A percentile compares a stretch with the other conserved stretches of the same genome.
Conservation (phyloP, 208 protist genomes). For the Acanthamoeba rhysodes region DNA sequence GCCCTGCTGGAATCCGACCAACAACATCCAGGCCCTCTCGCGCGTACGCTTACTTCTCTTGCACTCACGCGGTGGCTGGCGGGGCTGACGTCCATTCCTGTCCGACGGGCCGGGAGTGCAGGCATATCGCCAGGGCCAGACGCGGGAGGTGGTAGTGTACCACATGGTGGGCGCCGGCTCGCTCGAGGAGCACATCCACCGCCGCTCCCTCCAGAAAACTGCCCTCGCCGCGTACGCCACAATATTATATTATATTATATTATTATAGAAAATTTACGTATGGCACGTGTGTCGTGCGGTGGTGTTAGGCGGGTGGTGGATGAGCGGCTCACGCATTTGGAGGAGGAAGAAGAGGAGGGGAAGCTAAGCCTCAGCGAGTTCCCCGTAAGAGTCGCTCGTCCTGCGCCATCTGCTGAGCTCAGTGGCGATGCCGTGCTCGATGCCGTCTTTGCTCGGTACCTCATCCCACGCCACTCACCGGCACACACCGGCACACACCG, state of each 20-base stretch:
- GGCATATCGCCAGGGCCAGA: constrained; percentile 39
- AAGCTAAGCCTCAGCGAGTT: neutral
- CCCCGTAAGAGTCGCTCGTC: neutral
- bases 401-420: neutral
- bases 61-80: no score
- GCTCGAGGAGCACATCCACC: neutral
- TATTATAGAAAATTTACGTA: no score
- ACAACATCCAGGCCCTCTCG: constrained; percentile 52
- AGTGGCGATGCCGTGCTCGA: neutral
- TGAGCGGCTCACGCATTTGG: neutral
- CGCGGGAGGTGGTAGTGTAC: neutral
- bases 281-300: neutral
- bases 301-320: neutral
- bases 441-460: neutral
- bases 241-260: no score
- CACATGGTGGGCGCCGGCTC: neutral
- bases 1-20: neutral
- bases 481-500: no score
- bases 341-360: neutral
- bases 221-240: constrained; percentile 14
- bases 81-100: no score
- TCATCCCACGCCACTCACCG: no score
- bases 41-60: neutral
- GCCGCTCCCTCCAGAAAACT: neutral
- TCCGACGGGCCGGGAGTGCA: no score